Conservation (phyloP, 345 rosid species). For the Brassica incana region DNA sequence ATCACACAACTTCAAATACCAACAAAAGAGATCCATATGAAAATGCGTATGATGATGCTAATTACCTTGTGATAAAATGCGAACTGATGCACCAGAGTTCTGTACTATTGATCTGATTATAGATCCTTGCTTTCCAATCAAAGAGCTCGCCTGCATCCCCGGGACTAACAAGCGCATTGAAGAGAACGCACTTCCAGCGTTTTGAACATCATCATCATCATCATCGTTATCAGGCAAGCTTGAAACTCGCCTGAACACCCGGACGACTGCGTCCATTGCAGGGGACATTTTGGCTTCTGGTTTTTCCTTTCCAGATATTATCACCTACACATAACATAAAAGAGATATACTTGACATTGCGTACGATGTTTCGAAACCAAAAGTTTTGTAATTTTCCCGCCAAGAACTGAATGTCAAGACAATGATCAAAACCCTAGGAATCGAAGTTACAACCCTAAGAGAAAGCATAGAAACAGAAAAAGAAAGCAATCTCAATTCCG, state of each 20-base stretch:
- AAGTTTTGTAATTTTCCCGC: background rate
- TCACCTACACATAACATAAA: conserved; percentile 41
- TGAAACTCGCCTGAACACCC: conserved; percentile 56
- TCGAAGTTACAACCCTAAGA: background rate
- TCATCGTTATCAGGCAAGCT: conserved; percentile 49
- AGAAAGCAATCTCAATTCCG: background rate
- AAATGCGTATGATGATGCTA: background rate
- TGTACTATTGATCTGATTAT: conserved; percentile 80
- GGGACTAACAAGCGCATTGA: conserved; percentile 72
- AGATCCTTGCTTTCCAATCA: conserved; percentile 91
- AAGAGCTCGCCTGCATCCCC: conserved; percentile 74
- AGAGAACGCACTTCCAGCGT: conserved; percentile 51
- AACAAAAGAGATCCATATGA: background rate
- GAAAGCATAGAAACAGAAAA: conserved; percentile 14
- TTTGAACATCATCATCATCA: conserved; percentile 29
- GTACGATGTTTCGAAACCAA: background rate
- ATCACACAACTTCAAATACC: background rate
- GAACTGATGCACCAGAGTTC: conserved; percentile 67
- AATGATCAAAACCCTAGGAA: conserved; percentile 1
- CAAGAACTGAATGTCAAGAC: background rate
- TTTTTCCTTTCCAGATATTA: conserved; percentile 62
- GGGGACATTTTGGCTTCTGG: conserved; percentile 53
- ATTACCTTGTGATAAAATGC: conserved; percentile 71
- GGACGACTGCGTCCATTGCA: conserved; percentile 64
- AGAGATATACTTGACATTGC: background rate